phyloP scores from a whole-genome alignment of 202 grass and related monocot genomes.

The Musa balbisiana region DNA sequence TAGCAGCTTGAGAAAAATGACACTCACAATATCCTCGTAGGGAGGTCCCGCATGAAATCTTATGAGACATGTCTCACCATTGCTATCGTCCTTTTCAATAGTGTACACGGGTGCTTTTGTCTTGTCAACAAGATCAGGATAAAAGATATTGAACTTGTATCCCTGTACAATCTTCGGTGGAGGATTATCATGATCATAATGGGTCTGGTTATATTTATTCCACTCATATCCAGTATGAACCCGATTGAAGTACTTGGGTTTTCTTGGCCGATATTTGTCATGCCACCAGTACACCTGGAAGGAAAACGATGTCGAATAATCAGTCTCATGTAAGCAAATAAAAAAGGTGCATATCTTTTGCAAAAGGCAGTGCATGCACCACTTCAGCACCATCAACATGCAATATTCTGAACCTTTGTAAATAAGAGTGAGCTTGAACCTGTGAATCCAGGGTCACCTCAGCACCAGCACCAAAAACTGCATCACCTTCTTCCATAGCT shows the following conservation, averaged over 20 bases:
- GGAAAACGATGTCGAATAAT: neutral
- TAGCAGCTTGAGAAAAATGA: constrained; percentile 7
- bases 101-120: constrained; percentile 72
- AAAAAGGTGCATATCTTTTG: neutral
- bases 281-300: constrained; percentile 97
- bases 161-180: constrained; percentile 94
- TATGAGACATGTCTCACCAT: constrained; percentile 76
- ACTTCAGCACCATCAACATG: neutral
- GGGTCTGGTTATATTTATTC: constrained; percentile 99
- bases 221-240: constrained; percentile 98
- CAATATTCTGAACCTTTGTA: neutral
- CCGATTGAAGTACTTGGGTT: constrained; percentile 95
- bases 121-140: constrained; percentile 97
- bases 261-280: constrained; percentile 91
- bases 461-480: constrained; percentile 73
- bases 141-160: constrained; percentile 99
- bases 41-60: constrained; percentile 91
- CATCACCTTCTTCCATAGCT: constrained; percentile 93
- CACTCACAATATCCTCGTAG: constrained; percentile 88
- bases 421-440: constrained; percentile 38
- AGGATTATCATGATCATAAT: constrained; percentile 96
- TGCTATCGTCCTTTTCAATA: constrained; percentile 83
- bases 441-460: constrained; percentile 97
- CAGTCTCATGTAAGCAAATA: neutral
- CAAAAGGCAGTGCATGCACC: neutral